phyloP scores from a whole-genome alignment of 371 early-diverging fungal genomes.

The Fennellomyces sp. region DNA sequence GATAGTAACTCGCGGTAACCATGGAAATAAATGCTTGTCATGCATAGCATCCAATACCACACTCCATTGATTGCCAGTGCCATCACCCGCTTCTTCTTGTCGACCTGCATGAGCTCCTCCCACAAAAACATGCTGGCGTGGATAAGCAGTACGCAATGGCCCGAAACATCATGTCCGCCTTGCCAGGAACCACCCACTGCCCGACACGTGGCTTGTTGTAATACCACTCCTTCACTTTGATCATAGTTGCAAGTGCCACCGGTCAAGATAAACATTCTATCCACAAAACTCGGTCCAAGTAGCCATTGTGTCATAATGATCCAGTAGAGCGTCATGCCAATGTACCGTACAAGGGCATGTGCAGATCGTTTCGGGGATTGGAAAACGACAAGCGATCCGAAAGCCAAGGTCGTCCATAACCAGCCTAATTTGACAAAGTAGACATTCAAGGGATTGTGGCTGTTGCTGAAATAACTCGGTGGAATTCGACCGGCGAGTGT shows the following conservation, averaged over 20 bases:
- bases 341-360: constrained; percentile 49
- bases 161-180: constrained; percentile 84
- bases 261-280: constrained; percentile 72
- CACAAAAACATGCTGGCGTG: constrained; percentile 82
- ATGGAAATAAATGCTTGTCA: constrained; percentile 83
- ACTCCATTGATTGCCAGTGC: constrained; percentile 43
- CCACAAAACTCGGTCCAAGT: constrained; percentile 80
- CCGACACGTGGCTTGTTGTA: constrained; percentile 55
- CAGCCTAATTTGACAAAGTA: constrained; percentile 85
- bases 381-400: constrained; percentile 17
- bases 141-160: constrained; percentile 88
- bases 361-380: neutral
- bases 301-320: constrained; percentile 80
- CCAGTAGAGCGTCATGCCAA: constrained; percentile 80
- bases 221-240: constrained; percentile 10
- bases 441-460: constrained; percentile 75
- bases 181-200: constrained; percentile 71
- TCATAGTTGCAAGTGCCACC: constrained; percentile 66
- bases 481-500: constrained; percentile 9
- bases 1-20: constrained; percentile 68
- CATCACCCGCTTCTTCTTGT: constrained; percentile 17
- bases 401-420: constrained; percentile 73
- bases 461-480: constrained; percentile 63
- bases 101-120: constrained; percentile 61
- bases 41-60: constrained; percentile 79